Evolutionary conservation across 306 rosid species (phyloP), one percentile per base, ranked within the genome.

Genomic region (Gastrolobium villosum): DNA sequence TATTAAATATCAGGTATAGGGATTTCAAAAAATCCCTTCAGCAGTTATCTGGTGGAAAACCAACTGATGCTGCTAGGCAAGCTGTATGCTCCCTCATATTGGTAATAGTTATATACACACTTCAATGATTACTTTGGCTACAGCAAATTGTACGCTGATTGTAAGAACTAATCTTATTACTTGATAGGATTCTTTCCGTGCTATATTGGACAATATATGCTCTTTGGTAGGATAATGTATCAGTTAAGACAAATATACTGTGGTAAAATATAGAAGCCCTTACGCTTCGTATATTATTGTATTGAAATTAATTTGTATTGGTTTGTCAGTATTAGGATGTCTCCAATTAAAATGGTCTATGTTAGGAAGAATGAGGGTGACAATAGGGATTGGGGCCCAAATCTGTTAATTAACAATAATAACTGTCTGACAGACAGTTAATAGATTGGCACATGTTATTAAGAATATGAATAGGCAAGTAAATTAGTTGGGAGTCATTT

Each of bases 1-100:
- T 82, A 52, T 20, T 79, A 67, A 67, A 59, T 79, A 54, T 48
- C 82, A 94, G 98, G 87, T 94, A 94, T 70, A 90, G 97, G 79
- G 97, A 94, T 80, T 94, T 94, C 82, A 94, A 92, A 83, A 92
- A 85, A 84, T 92, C 85, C 79, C 97, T 94, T 63, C 88, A 87
- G 87, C 94, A 85, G 78, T 86, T 90, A 70, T 76, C 74, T 8
- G 36, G 76, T 75, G 89, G 91, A 85, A 92, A 90, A 79, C 76
- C 92, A 3, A 77, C 81, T 11, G 92, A 90, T 62, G 89, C 90
- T 45, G 92, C 97, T 35, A 87, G 87, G 81, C 86, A 88, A 82
- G 97, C 99, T 76, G 97, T 81, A 60, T 91, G 85, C 78, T 88
- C 90, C 63, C 92, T 94, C 74, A 82, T 92, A 78, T 86, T 67